A percentile compares a stretch with the other conserved stretches of the same genome.
phyloP scores from a whole-genome alignment of 257 asterid species.

The Salvia hispanica region DNA sequence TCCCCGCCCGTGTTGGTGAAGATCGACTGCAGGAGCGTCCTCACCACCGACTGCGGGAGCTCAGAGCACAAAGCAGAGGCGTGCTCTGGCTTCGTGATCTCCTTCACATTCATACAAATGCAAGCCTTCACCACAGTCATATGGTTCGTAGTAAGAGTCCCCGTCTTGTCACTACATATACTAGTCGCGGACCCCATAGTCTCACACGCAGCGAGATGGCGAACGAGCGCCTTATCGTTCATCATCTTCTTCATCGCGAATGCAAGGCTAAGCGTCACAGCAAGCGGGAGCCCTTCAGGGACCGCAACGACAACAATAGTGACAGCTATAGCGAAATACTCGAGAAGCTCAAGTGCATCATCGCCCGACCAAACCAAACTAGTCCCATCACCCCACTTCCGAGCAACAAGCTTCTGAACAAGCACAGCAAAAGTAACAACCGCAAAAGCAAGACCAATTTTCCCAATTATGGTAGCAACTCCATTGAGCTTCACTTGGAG shows the following conservation, averaged over 20 bases:
- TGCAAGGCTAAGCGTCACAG: conserved; percentile 81
- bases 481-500: conserved; percentile 84
- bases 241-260: conserved; percentile 93
- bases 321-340: conserved; percentile 85
- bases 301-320: conserved; percentile 95
- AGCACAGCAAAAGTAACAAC: conserved; percentile 77
- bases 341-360: conserved; percentile 71
- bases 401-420: conserved; percentile 63
- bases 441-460: conserved; percentile 82
- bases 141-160: conserved; percentile 78
- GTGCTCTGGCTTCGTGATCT: conserved; percentile 34
- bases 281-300: conserved; percentile 87
- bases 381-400: conserved; percentile 52
- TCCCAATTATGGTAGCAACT: conserved; percentile 88
- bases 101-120: conserved; percentile 63
- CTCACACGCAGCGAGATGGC: conserved; percentile 86
- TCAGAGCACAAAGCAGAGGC: conserved; percentile 49
- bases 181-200: conserved; percentile 91
- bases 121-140: conserved; percentile 87
- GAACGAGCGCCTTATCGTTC: conserved; percentile 86
- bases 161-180: conserved; percentile 84
- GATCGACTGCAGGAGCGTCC: conserved; percentile 60
- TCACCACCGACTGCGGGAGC: conserved; percentile 49
- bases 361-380: conserved; percentile 66
- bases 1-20: conserved; percentile 88